phyloP scores from a whole-genome alignment of 2,329 filamentous ascomycete genomes.

The Akanthomyces uredinophilus region DNA sequence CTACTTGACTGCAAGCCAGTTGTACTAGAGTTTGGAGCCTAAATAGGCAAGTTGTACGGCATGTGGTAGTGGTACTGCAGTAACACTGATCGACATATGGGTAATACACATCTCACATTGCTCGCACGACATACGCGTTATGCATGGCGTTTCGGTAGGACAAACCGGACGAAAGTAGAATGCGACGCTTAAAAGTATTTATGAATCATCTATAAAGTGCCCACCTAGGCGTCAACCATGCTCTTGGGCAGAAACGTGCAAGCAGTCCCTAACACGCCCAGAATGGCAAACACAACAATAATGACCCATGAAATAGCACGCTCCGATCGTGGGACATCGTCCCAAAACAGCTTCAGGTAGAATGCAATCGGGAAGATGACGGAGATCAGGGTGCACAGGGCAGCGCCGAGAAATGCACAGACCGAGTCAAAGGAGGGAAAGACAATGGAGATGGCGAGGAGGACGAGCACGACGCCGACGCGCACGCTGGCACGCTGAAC shows the following conservation, averaged over 20 bases:
- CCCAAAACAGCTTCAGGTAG: conserved; percentile 81
- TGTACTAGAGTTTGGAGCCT: not conserved
- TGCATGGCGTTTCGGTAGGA: not conserved
- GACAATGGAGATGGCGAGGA: conserved; percentile 66
- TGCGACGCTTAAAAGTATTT: not conserved
- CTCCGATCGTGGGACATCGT: conserved; percentile 61
- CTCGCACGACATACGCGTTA: not conserved
- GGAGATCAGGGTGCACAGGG: conserved; percentile 90
- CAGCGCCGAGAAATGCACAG: conserved; percentile 85
- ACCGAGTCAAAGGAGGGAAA: conserved; percentile 81
- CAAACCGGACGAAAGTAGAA: not conserved
- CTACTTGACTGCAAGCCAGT: not conserved
- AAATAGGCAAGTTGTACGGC: conserved; percentile 1
- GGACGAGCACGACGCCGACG: conserved; percentile 61
- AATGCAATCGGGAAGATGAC: conserved; percentile 84
- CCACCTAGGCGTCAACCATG: conserved; percentile 48
- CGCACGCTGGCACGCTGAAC: conserved; percentile 53
- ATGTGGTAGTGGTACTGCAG: not conserved
- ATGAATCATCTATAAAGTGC: not conserved
- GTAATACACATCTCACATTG: not conserved
- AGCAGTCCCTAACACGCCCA: conserved; percentile 74
- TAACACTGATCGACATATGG: not conserved
- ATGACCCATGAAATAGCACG: conserved; percentile 62
- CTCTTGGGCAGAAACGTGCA: conserved; percentile 85
- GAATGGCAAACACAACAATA: conserved; percentile 60